phyloP scores from a whole-genome alignment of 2,329 filamentous ascomycete genomes.

The Cyphellophora europaea region DNA sequence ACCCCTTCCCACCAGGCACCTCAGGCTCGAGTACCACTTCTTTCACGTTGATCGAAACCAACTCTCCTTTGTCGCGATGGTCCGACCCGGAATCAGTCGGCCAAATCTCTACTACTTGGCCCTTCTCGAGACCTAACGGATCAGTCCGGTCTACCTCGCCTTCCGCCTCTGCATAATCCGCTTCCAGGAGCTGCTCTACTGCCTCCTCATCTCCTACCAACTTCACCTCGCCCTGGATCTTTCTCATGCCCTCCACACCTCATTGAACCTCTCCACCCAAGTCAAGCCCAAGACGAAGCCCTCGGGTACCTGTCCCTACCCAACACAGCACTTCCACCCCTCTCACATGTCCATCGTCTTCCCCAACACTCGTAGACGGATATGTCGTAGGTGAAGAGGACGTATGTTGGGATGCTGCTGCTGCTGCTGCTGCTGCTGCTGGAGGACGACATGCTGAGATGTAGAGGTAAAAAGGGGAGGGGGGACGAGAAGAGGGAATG shows the following conservation, averaged over 20 bases:
- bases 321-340: no score
- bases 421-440: no score
- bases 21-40: conserved; percentile 51
- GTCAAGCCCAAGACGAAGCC: no score
- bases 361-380: conserved; percentile 10
- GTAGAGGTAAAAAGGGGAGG: no score
- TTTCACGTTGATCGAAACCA: conserved; percentile 41
- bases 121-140: conserved; percentile 42
- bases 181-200: conserved; percentile 38
- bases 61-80: conserved; percentile 47
- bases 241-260: conserved; percentile 32
- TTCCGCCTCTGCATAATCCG: conserved; percentile 37
- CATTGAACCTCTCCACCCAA: no score
- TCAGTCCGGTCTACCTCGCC: conserved; percentile 40
- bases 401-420: conserved; percentile 5
- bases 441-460: no score
- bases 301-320: no score
- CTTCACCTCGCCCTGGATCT: conserved; percentile 26
- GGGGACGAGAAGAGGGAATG: no score
- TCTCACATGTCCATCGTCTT: no score
- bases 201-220: conserved; percentile 46
- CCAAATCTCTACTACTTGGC: conserved; percentile 47
- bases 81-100: conserved; percentile 52
- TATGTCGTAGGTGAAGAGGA: conserved; percentile 11
- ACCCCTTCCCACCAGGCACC: conserved; percentile 27